These are phyloP conservation scores for Colletotrichum acutatum DNA, from an alignment of 2,329 filamentous ascomycete species.

Conservation along the genomic window DNA sequence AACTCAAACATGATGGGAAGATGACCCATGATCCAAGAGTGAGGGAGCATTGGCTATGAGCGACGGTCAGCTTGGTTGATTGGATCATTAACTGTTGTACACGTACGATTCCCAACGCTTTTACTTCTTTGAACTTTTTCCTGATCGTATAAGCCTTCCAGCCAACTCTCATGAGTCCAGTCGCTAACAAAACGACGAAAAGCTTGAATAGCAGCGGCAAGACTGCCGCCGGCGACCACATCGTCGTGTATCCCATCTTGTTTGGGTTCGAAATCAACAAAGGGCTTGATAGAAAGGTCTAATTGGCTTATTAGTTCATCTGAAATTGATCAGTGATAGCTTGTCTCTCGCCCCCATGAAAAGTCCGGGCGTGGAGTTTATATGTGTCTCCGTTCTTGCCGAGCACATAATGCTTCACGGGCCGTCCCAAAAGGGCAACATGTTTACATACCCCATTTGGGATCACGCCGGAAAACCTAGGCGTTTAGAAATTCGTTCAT, in stretches of 20 bases:
- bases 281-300: neutral
- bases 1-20: conserved; percentile 14
- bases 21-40: conserved; percentile 25
- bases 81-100: neutral
- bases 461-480: neutral
- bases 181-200: neutral
- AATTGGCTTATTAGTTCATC: too few relatives aligned
- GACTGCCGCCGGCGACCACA: conserved; percentile 1
- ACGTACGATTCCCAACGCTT: conserved; percentile 3
- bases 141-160: conserved; percentile 10
- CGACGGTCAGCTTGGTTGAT: neutral
- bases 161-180: neutral
- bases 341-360: neutral
- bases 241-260: neutral
- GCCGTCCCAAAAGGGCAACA: neutral
- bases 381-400: neutral
- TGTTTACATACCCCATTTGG: conserved; percentile 2
- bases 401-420: neutral
- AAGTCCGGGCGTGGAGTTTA: neutral
- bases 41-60: conserved; percentile 8
- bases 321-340: too few relatives aligned
- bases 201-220: conserved; percentile 1
- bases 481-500: neutral
- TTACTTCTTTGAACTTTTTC: conserved; percentile 8
- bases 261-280: neutral